These are phyloP conservation scores for Nicotiana paniculata DNA, from an alignment of 257 asterid genomes.

Conservation along the genomic window DNA sequence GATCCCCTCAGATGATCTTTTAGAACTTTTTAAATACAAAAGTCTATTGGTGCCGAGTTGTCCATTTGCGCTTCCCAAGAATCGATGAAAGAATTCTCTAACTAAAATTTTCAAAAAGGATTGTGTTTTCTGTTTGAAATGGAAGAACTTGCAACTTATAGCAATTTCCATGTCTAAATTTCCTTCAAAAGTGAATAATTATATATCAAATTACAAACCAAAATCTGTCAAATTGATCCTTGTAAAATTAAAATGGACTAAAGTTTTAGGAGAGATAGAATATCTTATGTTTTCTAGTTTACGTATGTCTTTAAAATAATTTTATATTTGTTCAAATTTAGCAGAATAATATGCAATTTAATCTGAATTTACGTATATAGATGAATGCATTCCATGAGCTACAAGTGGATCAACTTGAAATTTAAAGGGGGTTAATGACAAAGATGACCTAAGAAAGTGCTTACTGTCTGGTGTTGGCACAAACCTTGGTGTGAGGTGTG, in stretches of 20 bases:
- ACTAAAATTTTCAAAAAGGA: neutral
- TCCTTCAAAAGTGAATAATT: neutral
- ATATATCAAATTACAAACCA: neutral
- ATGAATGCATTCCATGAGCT: neutral
- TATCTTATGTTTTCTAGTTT: neutral
- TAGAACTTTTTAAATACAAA: neutral
- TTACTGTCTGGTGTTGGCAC: neutral
- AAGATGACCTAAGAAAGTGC: neutral
- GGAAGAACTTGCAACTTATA: neutral
- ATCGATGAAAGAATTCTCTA: neutral
- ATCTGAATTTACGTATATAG: neutral
- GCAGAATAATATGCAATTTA: neutral
- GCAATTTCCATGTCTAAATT: neutral
- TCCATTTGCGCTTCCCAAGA: neutral
- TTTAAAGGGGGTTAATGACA: neutral
- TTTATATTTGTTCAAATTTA: neutral
- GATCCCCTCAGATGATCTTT: neutral
- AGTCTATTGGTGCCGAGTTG: neutral
- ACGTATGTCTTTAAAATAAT: too few species aligned
- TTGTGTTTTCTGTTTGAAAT: neutral
- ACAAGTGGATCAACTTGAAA: neutral
- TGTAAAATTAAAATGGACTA: neutral
- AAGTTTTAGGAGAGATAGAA: neutral
- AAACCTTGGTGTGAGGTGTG: neutral
- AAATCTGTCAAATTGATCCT: neutral